These are phyloP conservation scores for Brettanomyces custersianus DNA, from an alignment of 805 yeast species.

Conservation along the genomic window DNA sequence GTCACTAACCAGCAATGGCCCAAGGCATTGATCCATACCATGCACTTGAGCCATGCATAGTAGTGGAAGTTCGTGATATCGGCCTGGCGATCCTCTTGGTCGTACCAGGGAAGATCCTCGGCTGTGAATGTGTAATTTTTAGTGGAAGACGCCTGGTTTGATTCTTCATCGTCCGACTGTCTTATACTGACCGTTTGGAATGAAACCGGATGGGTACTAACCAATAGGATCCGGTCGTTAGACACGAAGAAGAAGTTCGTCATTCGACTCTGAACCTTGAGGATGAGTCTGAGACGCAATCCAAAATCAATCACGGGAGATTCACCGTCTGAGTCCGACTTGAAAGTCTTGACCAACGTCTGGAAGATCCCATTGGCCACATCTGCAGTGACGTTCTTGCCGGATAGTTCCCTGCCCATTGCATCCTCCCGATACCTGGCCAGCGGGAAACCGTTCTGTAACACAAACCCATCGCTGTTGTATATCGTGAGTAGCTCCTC, in stretches of 20 bases:
- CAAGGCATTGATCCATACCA: slow-evolving; percentile 22
- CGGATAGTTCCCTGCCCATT: slow-evolving; percentile 6
- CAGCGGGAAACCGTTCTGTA: slow-evolving; percentile 24
- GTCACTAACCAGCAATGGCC: slow-evolving; percentile 23
- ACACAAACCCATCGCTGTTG: slow-evolving; percentile 19
- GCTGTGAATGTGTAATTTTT: slow-evolving; percentile 19
- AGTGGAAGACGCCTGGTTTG: slow-evolving; percentile 6
- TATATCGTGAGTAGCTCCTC: slow-evolving; percentile 25
- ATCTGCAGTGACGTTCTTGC: slow-evolving; percentile 3
- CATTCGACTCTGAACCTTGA: slow-evolving; percentile 26
- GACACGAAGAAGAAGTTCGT: slow-evolving; percentile 20
- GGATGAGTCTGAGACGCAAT: slow-evolving; percentile 25
- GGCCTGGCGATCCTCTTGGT: slow-evolving; percentile 7
- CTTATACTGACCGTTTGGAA: slow-evolving; percentile 24
- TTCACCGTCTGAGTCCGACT: slow-evolving; percentile 16
- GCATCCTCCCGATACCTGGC: slow-evolving; percentile 6
- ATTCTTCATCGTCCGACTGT: slow-evolving; percentile 12
- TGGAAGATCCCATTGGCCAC: slow-evolving; percentile 14
- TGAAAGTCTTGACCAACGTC: slow-evolving; percentile 19
- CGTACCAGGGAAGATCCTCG: slow-evolving; percentile 27
- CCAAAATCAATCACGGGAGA: slow-evolving; percentile 24
- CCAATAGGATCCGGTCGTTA: slow-evolving; percentile 19
- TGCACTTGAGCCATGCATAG: slow-evolving; percentile 17
- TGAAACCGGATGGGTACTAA: slow-evolving; percentile 25
- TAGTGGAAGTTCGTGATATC: slow-evolving; percentile 12